Evolutionary conservation across 2,329 filamentous ascomycete species (phyloP).

Genomic region (Macrophomina phaseolina): DNA sequence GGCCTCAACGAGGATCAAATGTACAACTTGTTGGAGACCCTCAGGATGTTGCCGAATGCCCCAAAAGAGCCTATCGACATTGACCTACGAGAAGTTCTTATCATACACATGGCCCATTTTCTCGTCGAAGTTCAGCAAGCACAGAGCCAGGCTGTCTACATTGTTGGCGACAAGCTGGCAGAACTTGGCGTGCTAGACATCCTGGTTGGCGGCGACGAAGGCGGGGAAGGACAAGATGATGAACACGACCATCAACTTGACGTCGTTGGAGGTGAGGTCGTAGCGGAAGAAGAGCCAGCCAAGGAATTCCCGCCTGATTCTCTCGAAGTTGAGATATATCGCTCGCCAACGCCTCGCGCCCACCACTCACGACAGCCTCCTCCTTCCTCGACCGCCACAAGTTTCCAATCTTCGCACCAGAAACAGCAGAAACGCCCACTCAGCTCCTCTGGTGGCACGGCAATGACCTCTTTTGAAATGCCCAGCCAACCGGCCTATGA

Average conservation of each 20-base stretch:
- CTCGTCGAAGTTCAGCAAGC: background rate
- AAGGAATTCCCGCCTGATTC: background rate
- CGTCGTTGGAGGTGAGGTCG: background rate
- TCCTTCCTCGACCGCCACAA: background rate
- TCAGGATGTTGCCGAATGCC: background rate
- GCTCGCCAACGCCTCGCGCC: background rate
- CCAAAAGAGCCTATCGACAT: background rate
- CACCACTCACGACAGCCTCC: background rate
- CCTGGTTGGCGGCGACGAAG: background rate
- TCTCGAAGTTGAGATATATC: background rate
- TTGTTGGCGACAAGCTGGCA: background rate
- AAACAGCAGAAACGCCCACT: background rate
- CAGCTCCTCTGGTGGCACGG: constrained; percentile 18
- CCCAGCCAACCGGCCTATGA: background rate
- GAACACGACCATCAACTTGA: background rate
- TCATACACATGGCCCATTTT: constrained; percentile 8
- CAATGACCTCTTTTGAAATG: constrained; percentile 8
- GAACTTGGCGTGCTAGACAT: background rate
- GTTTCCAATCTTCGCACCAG: background rate
- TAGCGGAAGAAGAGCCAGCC: background rate
- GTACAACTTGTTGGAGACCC: background rate
- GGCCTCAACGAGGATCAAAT: background rate
- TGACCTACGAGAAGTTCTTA: background rate
- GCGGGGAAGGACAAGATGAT: background rate
- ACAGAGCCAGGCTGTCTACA: background rate